phyloP scores from a whole-genome alignment of 805 yeast genomes.

The Blastobotrys peoriensis region DNA sequence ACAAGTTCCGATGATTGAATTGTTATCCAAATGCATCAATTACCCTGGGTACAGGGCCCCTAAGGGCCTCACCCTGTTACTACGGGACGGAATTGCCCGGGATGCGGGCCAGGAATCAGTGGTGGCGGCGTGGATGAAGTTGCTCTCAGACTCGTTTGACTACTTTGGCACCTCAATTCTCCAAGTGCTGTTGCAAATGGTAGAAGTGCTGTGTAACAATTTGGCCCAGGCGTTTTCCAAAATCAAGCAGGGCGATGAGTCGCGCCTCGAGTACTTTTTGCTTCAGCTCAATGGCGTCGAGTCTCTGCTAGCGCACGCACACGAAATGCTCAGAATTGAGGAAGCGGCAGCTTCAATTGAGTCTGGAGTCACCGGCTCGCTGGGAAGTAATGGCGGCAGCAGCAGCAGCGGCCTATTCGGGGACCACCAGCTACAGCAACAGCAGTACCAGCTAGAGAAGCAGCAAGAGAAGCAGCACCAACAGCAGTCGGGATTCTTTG shows the following conservation, averaged over 20 bases:
- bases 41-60: neutral
- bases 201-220: slow-evolving; percentile 43
- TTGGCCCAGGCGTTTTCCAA: slow-evolving; percentile 31
- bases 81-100: neutral
- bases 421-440: no score
- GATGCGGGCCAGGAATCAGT: slow-evolving; percentile 38
- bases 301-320: slow-evolving; percentile 54
- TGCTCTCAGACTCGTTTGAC: slow-evolving; percentile 47
- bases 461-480: neutral
- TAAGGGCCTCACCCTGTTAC: neutral
- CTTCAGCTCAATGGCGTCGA: slow-evolving; percentile 52
- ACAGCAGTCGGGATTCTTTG: slow-evolving; percentile 43
- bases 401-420: neutral
- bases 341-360: slow-evolving; percentile 10
- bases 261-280: slow-evolving; percentile 41
- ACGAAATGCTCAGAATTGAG: slow-evolving; percentile 34
- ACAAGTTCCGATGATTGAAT: slow-evolving; percentile 2
- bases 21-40: slow-evolving; percentile 5
- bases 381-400: no score
- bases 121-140: slow-evolving; percentile 42
- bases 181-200: slow-evolving; percentile 49
- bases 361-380: neutral
- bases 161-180: slow-evolving; percentile 49
- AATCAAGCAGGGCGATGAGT: slow-evolving; percentile 33
- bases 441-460: no score